Evolutionary conservation across 768 basidiomycete genomes (phyloP), one percentile per base, ranked within the genome.

Genomic region (Pisolithus albus): DNA sequence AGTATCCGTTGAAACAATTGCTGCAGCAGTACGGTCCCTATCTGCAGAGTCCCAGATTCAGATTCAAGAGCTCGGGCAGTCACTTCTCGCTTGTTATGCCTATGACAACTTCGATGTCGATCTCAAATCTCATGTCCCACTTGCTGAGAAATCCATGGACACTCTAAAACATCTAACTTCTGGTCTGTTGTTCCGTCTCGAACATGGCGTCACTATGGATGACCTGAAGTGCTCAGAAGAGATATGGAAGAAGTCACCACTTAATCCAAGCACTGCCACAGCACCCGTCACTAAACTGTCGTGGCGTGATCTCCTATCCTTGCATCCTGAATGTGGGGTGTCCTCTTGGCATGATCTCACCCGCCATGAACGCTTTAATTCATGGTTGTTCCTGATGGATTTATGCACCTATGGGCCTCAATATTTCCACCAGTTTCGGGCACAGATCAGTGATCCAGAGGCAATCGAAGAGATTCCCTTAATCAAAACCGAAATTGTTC

Each of bases 61-160:
- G 8, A 54, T 71, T 5, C 44, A 49, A 3, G 19, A 42, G n/a
- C 54, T 67, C n/a, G 68, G 66, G 0, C 46, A 57, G 21, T 61
- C 59, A 5, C 52, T 69, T 4, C 47, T 63, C 0, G 52, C 61
- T 0, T 49, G 54, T 2, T 71, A 64, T 56, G 70, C 70, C 4
- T 76, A 71, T 23, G 70, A 78, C 50, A 78, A 78, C 56, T 64
- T 76, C 24, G 74, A 78, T 54, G 61, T 75, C 6, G 60, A 71
- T 34, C 52, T 75, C 5, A 65, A 69, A 44, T 50, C 57, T 8
- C 16, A 56, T 1, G 52, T 63, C 5, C 68, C 69, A 0, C 71
- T 68, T 0, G 47, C 66, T 1, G 68, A 76, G 43, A 59, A 64
- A 18, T 51, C 54, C 4, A 28, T 51, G 40, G 41, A 56, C 9